Evolutionary conservation across 2,329 filamentous ascomycete genomes (phyloP), one percentile per base, ranked within the genome.

Genomic region (Sporothrix pseudoabietina): DNA sequence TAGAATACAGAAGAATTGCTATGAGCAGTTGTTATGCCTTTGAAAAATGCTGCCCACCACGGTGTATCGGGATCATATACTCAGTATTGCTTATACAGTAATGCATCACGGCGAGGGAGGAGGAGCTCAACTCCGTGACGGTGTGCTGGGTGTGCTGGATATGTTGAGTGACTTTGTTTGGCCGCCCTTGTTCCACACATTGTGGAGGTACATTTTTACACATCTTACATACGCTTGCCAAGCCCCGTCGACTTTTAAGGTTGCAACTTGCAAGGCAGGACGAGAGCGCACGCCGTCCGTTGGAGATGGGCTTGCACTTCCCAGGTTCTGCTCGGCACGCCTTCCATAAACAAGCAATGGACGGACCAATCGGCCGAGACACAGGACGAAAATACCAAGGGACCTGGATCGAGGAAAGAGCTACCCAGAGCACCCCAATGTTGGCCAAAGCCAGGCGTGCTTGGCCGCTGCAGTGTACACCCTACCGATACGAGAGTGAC

Each of bases 401-500:
- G 35, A 35, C 35, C 35, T 35, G 5, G 5, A 35, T 35, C 1
- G n/a, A 55, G 16, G 16, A 59, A 35, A 16, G 55, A 59, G 35
- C 35, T 8, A 35, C 35, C 35, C 35, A 35, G 35, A 59, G 30
- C 30, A 14, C 22, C 22, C 22, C 30, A 2, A 55, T 30, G 14
- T 19, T 49, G 12, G 44, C 26, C 22, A 26, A 22, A 30, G 52
- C 52, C 8, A 55, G 8, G 52, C 52, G 12, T n/a, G 52, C 30
- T 14, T 55, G 52, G 9, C 22, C 52, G 12, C 30, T 14, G 55
- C 9, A 35, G 16, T 8, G 12, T 12, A 35, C 55, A 10, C 55
- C 55, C 30, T 30, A 35, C 35, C 7, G 55, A 59, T 59, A 59
- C 55, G 55, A 59, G 55, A 59, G n/a, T 26, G 52, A 55, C 52